phyloP scores from a whole-genome alignment of 1,284 basidiomycete genomes.

The Papiliotrema nemorosa region DNA sequence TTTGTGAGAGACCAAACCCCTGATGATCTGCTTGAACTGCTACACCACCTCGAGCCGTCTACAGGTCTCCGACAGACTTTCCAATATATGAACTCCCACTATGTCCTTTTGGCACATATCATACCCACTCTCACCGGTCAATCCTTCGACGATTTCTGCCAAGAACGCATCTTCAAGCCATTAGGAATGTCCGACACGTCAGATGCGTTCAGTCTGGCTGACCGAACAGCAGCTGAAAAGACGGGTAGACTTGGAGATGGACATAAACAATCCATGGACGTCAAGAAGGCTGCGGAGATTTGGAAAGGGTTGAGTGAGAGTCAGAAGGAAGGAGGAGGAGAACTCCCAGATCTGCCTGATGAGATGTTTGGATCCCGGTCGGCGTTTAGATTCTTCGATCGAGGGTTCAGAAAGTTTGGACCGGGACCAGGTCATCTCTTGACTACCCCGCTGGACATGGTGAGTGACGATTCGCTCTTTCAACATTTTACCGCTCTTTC shows the following conservation, averaged over 20 bases:
- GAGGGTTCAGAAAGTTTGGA: not conserved
- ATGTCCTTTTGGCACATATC: conserved; percentile 21
- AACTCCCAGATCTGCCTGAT: conserved; percentile 10
- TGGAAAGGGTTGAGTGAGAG: not conserved
- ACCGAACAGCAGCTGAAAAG: not conserved
- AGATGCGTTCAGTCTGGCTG: not conserved
- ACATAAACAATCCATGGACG: not conserved
- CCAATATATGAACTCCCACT: conserved; percentile 41
- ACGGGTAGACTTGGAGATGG: not conserved
- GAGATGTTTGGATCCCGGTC: conserved; percentile 14
- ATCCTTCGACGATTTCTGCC: conserved; percentile 23
- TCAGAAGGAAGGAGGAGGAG: not conserved
- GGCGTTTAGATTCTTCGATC: not conserved
- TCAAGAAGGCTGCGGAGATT: not conserved
- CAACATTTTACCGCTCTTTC: not conserved
- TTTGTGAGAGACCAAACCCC: not conserved
- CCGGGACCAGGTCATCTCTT: not conserved
- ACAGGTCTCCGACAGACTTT: conserved; percentile 28
- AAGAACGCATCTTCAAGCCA: conserved; percentile 29
- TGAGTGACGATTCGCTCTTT: not conserved
- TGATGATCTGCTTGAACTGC: conserved; percentile 10
- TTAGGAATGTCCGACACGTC: conserved; percentile 23
- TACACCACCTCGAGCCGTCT: conserved; percentile 29
- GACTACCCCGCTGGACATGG: not conserved
- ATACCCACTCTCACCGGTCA: conserved; percentile 24